Conservation (phyloP, 192 early-diverging fungal genomes). For the Linnemannia zychae region DNA sequence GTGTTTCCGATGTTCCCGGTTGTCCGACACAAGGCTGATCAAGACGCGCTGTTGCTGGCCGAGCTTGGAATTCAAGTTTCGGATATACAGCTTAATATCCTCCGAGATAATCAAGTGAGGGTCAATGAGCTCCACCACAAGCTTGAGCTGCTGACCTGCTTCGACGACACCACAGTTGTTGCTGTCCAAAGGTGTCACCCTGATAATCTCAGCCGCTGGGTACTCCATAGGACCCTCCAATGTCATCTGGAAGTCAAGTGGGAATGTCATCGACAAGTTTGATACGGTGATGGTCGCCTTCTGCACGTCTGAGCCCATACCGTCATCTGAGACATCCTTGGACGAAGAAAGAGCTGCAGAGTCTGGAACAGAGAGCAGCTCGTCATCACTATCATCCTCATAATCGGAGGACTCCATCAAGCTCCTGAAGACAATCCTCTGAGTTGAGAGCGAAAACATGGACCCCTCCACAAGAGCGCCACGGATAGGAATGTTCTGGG, state of each 20-base stretch:
- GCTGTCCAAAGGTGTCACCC: conserved; percentile 69
- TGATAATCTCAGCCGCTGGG: conserved; percentile 70
- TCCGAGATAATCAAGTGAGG: conserved; percentile 79
- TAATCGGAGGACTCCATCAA: conserved; percentile 67
- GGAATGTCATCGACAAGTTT: conserved; percentile 75
- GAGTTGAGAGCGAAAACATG: conserved; percentile 77
- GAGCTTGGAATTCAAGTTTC: conserved; percentile 75
- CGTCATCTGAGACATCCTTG: conserved; percentile 22
- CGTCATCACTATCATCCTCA: conserved; percentile 63
- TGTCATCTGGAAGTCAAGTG: conserved; percentile 75
- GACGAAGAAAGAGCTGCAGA: conserved; percentile 8
- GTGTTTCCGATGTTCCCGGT: conserved; percentile 43
- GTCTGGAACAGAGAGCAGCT: conserved; percentile 31
- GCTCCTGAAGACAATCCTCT: conserved; percentile 76
- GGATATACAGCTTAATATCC: conserved; percentile 79
- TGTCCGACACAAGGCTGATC: conserved; percentile 71
- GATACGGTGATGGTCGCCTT: conserved; percentile 64
- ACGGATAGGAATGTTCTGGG: conserved; percentile 76
- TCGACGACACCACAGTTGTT: conserved; percentile 72
- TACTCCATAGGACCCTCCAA: conserved; percentile 86
- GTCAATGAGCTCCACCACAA: conserved; percentile 72
- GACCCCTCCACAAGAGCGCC: conserved; percentile 75
- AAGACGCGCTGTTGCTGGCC: conserved; percentile 71
- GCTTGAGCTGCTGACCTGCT: conserved; percentile 66
- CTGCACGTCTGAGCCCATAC: conserved; percentile 46